Evolutionary conservation across 139 green algal genomes (phyloP).

Genomic region (Coelastrella sp.): DNA sequence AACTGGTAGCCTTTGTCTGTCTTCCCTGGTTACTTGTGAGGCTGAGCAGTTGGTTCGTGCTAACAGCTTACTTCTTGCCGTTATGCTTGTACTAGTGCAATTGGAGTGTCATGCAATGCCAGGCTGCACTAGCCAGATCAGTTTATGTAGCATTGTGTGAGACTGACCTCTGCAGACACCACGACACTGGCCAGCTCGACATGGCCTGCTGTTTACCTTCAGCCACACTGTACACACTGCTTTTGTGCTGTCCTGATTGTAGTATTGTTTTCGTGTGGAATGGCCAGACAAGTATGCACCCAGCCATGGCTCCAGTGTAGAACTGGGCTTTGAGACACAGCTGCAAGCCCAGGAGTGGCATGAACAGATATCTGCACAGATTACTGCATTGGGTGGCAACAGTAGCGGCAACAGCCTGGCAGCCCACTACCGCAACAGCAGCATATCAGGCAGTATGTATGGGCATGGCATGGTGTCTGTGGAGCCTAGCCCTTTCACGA

Average conservation of each 20-base stretch:
- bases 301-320: constrained; percentile 15
- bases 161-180: no score
- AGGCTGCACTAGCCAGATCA: no score
- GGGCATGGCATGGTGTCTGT: background rate
- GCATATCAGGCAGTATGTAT: background rate
- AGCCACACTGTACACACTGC: no score
- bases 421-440: constrained; percentile 8
- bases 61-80: background rate
- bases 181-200: no score
- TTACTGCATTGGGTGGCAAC: background rate
- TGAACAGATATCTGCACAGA: background rate
- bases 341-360: constrained; percentile 20
- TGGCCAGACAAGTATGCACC: constrained; percentile 48
- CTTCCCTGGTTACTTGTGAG: background rate
- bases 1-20: background rate
- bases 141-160: no score
- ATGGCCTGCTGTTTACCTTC: no score
- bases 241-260: background rate
- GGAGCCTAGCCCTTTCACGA: constrained; percentile 28
- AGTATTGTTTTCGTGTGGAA: constrained; percentile 48
- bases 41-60: background rate
- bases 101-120: no score
- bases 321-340: constrained; percentile 40
- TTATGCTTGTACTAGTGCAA: no score
- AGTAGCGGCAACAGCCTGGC: background rate